Evolutionary conservation across 352 stramenopile genomes (phyloP).

Genomic region (Phytophthora vignae): DNA sequence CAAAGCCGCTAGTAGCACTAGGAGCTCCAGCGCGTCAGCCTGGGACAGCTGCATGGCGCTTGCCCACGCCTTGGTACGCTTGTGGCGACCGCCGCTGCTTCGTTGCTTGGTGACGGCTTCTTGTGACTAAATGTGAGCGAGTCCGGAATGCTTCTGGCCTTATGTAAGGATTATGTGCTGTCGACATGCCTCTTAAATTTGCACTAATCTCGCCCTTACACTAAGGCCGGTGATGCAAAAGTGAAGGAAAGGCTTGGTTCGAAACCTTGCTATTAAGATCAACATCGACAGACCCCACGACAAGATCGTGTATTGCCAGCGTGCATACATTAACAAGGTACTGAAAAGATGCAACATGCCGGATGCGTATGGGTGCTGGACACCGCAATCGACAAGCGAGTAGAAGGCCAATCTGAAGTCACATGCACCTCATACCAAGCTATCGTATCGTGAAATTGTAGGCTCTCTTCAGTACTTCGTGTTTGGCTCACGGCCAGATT

Average conservation of each 20-base stretch:
- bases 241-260: background rate
- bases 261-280: constrained; percentile 11
- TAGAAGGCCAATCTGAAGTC: background rate
- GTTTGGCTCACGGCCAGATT: constrained; percentile 22
- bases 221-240: background rate
- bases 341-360: background rate
- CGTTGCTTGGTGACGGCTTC: background rate
- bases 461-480: constrained; percentile 13
- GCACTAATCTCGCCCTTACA: background rate
- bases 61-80: background rate
- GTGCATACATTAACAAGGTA: constrained; percentile 10
- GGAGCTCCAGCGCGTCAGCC: background rate
- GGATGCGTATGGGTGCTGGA: constrained; percentile 5
- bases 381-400: constrained; percentile 7
- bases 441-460: constrained; percentile 7
- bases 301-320: constrained; percentile 8
- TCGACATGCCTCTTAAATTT: background rate
- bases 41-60: background rate
- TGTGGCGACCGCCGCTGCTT: background rate
- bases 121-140: background rate
- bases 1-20: background rate
- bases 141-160: background rate
- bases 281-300: constrained; percentile 3
- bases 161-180: background rate
- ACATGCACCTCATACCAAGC: background rate